Base-by-base conservation (phyloP, 2,329 filamentous ascomycete genomes). In the Malbranchea cinnamomea region DNA sequence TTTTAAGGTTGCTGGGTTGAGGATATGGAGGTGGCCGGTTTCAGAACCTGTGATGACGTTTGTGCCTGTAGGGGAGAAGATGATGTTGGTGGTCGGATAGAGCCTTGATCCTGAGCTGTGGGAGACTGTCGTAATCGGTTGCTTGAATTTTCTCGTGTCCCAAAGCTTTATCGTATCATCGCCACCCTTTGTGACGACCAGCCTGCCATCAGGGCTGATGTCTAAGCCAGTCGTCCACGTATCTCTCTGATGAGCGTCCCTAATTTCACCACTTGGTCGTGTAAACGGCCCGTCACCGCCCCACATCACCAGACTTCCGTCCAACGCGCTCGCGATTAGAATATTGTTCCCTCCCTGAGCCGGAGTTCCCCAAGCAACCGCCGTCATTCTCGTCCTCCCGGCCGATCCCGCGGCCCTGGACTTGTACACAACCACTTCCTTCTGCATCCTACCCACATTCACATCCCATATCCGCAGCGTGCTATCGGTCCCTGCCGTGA, bases 391-490 rank as follows among this genome's bases (percentile, higher is more conserved):
- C 19, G 83, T 89, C 47, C 89, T 74, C 8, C 89, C 89, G 15
- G 84, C 89, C 25, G 78, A 78, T 1, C 87, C 89, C 6, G 79
- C 71, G n/a, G 77, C 77, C 48, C 74, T 82, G 6, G 87, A 94
- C 55, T 95, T 95, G 63, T 94, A 85, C 12, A 94, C 85, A 38
- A 98, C 79, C 9, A 98, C 78, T 28, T 94, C 81, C 53, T 83
- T 91, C 53, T 98, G 89, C 32, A 74, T 73, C 39, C 85, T 73
- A 46, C 84, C 81, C 44, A 87, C 77, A 54, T 93, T 94, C 43
- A 93, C 71, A 49, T 98, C 87, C 89, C 89, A 98, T 49, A 98
- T 93, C 33, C 89, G 73, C 37, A 98, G 59, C 1, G 89, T 98
- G 50, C 87, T 94, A 52, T 98, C 89, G 6, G 85, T 91, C 5